A percentile compares a stretch with the other conserved stretches of the same genome.
These are phyloP conservation scores for Hypocrella siamensis DNA, from an alignment of 2,329 filamentous ascomycete genomes.

Conservation along the genomic window DNA sequence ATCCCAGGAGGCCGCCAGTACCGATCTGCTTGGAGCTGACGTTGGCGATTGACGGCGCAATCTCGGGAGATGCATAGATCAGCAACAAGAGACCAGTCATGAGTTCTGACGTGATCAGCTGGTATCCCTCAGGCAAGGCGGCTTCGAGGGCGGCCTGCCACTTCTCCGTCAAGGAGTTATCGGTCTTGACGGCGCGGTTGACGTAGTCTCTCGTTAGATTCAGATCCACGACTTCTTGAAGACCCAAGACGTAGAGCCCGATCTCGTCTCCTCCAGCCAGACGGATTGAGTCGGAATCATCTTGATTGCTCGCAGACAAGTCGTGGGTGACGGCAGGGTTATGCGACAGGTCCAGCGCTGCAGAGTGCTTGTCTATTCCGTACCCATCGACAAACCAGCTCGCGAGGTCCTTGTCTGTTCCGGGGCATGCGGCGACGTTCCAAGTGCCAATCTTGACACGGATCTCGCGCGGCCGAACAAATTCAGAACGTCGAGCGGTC, in stretches of 20 bases:
- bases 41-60: constrained; percentile 60
- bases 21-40: constrained; percentile 74
- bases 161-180: constrained; percentile 53
- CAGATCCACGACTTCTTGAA: constrained; percentile 88
- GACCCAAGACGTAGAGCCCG: constrained; percentile 73
- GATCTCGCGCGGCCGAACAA: constrained; percentile 56
- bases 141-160: constrained; percentile 68
- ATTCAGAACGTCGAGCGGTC: constrained; percentile 62
- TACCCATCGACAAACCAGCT: constrained; percentile 76
- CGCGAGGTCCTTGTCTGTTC: constrained; percentile 74
- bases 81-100: constrained; percentile 73
- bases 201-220: constrained; percentile 67
- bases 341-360: constrained; percentile 31
- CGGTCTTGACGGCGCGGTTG: constrained; percentile 48
- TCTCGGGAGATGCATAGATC: constrained; percentile 66
- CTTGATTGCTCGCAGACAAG: constrained; percentile 19
- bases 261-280: constrained; percentile 51
- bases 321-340: constrained; percentile 19
- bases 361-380: constrained; percentile 49
- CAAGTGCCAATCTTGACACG: constrained; percentile 85
- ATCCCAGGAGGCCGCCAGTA: constrained; percentile 79
- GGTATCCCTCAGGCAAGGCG: constrained; percentile 62
- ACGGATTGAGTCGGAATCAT: constrained; percentile 16
- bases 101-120: constrained; percentile 65
- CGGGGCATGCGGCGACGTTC: constrained; percentile 80